These are phyloP conservation scores for Paecilomyces sp. DNA, from an alignment of 2,329 filamentous ascomycete species.

Conservation along the genomic window DNA sequence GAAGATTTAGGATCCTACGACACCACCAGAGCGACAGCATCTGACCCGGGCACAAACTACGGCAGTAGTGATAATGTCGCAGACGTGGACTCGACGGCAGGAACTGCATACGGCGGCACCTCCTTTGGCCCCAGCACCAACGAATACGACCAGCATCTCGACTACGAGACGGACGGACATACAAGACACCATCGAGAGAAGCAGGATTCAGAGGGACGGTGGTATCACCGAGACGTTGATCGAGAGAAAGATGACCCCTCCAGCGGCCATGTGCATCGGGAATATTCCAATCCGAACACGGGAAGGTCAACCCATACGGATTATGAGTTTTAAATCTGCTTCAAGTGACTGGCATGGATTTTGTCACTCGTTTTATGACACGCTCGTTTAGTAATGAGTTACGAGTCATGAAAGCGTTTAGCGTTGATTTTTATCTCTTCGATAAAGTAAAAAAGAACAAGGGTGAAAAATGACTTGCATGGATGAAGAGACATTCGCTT, in stretches of 20 bases:
- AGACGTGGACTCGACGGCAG: neutral
- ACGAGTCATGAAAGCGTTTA: neutral
- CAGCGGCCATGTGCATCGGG: slow-evolving; percentile 17
- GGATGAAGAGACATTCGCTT: neutral
- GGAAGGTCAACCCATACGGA: slow-evolving; percentile 26
- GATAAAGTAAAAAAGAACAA: neutral
- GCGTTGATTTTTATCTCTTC: neutral
- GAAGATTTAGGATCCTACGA: slow-evolving; percentile 17
- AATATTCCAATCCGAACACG: slow-evolving; percentile 26
- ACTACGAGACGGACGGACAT: slow-evolving; percentile 18
- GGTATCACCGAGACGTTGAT: slow-evolving; percentile 27
- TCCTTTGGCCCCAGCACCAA: slow-evolving; percentile 6
- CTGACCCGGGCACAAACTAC: slow-evolving; percentile 7
- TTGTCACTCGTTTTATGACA: neutral
- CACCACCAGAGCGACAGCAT: slow-evolving; percentile 4
- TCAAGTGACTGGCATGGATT: neutral
- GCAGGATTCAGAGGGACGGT: slow-evolving; percentile 19
- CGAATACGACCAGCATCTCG: slow-evolving; percentile 28
- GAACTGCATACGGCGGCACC: slow-evolving; percentile 6
- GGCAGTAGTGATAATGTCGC: neutral
- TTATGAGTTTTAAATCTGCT: neutral
- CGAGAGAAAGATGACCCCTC: slow-evolving; percentile 12
- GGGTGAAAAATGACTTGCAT: neutral
- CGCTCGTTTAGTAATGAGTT: neutral
- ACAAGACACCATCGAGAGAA: slow-evolving; percentile 24